Base-by-base conservation (phyloP, 2,329 filamentous ascomycete genomes). In the Anthostomella pinea region DNA sequence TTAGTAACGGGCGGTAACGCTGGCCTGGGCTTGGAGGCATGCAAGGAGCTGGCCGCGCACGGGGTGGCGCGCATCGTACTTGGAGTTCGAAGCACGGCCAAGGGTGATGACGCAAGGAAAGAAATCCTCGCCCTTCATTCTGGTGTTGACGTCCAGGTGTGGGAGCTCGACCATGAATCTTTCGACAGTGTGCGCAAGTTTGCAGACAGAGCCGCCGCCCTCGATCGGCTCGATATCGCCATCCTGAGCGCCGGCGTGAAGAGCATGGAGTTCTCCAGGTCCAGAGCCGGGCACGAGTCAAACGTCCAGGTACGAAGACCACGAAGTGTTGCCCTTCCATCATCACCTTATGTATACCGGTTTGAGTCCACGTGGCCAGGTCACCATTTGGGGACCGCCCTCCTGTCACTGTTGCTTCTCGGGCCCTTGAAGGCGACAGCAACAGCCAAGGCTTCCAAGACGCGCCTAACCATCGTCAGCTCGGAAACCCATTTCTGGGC, bases 361-460 rank as follows among this genome's bases (percentile, higher is more conserved):
- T 30, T 18, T 30, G 8, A 15, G 14, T 18, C n/a, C n/a, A n/a
- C n/a, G 13, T 17, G 8, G 28, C 28, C 17, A 17, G 28, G 17
- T 5, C 17, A 48, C 33, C 35, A 51, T 11, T 35, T 51, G 10
- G 49, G 49, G 6, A 52, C 42, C 3, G 48, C 48, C 2, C 32
- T 51, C 10, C 35, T 52, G 6, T 49, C 49, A 3, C 23, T 52
- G 4, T 35, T 49, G 7, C 41, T 51, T 3, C 24, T 40, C 3
- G 36, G 34, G 11, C 39, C 40, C 8, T 33, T 51, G 4, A 33
- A 36, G 5, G 23, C n/a, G 10, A 49, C 46, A 2, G 39, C 41
- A 9, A 37, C 19, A 8, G 21, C 31, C 24, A 38, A 23, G 1
- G 23, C 39, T 6, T 37, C 38, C 8, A 41, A 35, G 5, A 11